Percentiles rank a stretch among this genome's conserved stretches.
phyloP scores from a whole-genome alignment of 2,329 filamentous ascomycete species.

The Cercospora brassicicola region DNA sequence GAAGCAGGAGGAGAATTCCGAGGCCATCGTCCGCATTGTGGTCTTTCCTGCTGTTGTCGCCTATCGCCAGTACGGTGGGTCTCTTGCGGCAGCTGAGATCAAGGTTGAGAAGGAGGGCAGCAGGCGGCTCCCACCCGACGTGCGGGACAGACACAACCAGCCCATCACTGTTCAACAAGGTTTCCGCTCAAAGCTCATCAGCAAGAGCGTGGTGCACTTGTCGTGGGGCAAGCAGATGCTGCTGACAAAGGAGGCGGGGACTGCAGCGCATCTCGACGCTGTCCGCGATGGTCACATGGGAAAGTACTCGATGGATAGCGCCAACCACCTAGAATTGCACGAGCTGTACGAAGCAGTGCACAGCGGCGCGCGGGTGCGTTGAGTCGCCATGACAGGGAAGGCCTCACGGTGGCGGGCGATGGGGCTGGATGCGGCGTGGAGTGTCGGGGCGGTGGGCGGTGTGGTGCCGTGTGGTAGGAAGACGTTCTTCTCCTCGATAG shows the following conservation, averaged over 20 bases:
- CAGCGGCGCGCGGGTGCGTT: background rate
- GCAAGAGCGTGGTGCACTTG: conserved; percentile 33
- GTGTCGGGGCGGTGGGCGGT: background rate
- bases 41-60: conserved; percentile 33
- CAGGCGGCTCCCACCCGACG: conserved; percentile 16
- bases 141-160: conserved; percentile 1
- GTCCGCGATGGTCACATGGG: conserved; percentile 22
- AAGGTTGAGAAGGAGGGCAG: conserved; percentile 17
- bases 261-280: conserved; percentile 32
- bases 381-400: background rate
- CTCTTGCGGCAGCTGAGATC: conserved; percentile 25
- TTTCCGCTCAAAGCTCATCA: conserved; percentile 32
- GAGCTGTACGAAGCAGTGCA: conserved; percentile 14
- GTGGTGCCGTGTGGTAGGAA: background rate
- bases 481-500: background rate
- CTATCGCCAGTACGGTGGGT: conserved; percentile 33
- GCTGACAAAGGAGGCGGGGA: conserved; percentile 36
- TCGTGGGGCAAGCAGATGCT: conserved; percentile 36
- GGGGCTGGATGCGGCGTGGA: background rate
- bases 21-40: conserved; percentile 36
- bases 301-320: conserved; percentile 42
- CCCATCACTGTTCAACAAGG: conserved; percentile 19
- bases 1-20: conserved; percentile 18
- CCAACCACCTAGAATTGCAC: conserved; percentile 33
- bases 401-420: background rate